A percentile compares a stretch with the other conserved stretches of the same genome.
Evolutionary conservation across 1,284 basidiomycete genomes (phyloP).

Genomic region (Trametes pubescens): DNA sequence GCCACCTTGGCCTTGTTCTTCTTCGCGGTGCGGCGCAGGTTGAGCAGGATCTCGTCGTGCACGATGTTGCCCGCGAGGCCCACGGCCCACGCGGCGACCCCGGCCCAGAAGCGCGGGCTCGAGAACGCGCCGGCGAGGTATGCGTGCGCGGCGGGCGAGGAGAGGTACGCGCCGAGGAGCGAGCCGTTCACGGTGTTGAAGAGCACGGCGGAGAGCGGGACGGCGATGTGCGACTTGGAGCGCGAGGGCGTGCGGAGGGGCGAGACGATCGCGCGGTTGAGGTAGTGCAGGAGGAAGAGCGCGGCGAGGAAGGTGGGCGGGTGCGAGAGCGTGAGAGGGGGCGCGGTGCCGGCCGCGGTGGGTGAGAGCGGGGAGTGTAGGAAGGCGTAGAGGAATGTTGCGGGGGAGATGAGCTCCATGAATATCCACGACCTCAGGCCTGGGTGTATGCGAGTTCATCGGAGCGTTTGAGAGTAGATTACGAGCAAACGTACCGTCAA

Average conservation of each 20-base stretch:
- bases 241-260: conserved; percentile 86
- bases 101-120: conserved; percentile 65
- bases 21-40: conserved; percentile 63
- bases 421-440: conserved; percentile 76
- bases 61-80: conserved; percentile 84
- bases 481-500: conserved; percentile 57
- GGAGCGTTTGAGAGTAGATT: background rate
- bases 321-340: conserved; percentile 40
- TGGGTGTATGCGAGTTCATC: conserved; percentile 23
- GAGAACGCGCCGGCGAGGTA: conserved; percentile 48
- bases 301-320: conserved; percentile 64
- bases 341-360: conserved; percentile 30
- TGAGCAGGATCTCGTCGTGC: conserved; percentile 89
- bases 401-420: conserved; percentile 87
- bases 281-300: conserved; percentile 82
- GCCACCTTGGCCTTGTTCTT: conserved; percentile 47
- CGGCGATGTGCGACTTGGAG: conserved; percentile 76
- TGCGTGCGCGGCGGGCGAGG: conserved; percentile 56
- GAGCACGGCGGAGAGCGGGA: conserved; percentile 62
- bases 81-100: conserved; percentile 68
- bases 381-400: conserved; percentile 62
- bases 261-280: conserved; percentile 83
- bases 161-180: conserved; percentile 74
- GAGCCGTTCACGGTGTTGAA: conserved; percentile 84
- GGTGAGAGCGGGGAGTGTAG: conserved; percentile 54